These are phyloP conservation scores for Chenopodium quinoa DNA, from an alignment of 148 eudicot species.

Conservation along the genomic window DNA sequence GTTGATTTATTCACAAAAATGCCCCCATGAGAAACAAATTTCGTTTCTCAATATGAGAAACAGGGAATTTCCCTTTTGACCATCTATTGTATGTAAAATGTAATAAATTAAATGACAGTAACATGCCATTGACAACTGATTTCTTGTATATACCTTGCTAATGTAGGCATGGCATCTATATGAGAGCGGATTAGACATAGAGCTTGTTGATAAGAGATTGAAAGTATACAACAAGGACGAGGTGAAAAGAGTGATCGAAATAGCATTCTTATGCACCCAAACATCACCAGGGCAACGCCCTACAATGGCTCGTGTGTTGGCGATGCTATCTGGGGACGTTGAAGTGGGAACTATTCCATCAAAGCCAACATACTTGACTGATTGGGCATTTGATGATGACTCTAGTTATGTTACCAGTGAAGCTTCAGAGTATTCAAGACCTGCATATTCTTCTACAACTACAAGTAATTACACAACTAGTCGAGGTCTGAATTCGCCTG, in stretches of 20 bases:
- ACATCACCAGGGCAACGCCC: slow-evolving; percentile 75
- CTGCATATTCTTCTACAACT: slow-evolving; percentile 21
- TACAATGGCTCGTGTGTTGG: slow-evolving; percentile 80
- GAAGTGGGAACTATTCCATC: slow-evolving; percentile 55
- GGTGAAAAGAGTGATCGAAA: slow-evolving; percentile 52
- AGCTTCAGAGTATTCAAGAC: slow-evolving; percentile 15
- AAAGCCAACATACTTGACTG: slow-evolving; percentile 40
- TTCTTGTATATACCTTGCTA: background rate
- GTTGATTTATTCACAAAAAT: too few relatives aligned
- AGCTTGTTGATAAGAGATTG: slow-evolving; percentile 59
- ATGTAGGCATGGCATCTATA: slow-evolving; percentile 76
- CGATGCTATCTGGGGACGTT: slow-evolving; percentile 71
- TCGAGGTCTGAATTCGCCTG: too few relatives aligned
- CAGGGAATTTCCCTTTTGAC: background rate
- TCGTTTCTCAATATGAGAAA: too few relatives aligned
- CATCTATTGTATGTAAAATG: background rate
- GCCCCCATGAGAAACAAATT: too few relatives aligned
- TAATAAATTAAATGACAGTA: background rate
- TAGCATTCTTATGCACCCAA: slow-evolving; percentile 85
- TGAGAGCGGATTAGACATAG: slow-evolving; percentile 49
- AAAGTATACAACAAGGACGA: slow-evolving; percentile 48
- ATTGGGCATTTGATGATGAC: slow-evolving; percentile 23
- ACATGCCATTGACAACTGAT: too few relatives aligned
- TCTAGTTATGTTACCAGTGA: slow-evolving; percentile 38
- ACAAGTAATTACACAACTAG: too few relatives aligned